These are phyloP conservation scores for Triangularia setosa DNA, from an alignment of 2,329 filamentous ascomycete genomes.

Conservation along the genomic window DNA sequence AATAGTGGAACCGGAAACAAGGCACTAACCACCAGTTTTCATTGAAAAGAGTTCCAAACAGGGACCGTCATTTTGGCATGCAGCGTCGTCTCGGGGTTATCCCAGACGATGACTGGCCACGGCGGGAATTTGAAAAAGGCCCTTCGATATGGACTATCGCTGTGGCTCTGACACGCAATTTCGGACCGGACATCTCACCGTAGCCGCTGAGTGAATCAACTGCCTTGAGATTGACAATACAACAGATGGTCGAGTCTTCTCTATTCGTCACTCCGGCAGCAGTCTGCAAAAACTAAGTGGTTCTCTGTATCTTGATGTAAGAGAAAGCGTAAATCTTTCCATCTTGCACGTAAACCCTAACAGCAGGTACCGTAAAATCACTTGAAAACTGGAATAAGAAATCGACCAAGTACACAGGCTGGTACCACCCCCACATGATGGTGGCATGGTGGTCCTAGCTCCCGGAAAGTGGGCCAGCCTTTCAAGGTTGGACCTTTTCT, in stretches of 20 bases:
- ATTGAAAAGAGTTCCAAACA: background rate
- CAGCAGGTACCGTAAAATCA: no score
- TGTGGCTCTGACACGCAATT: no score
- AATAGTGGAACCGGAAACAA: background rate
- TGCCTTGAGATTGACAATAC: background rate
- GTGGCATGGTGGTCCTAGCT: background rate
- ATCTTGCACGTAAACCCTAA: no score
- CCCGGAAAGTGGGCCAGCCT: background rate
- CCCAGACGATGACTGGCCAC: background rate
- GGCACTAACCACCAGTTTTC: background rate
- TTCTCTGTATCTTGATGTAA: no score
- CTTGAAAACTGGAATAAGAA: no score
- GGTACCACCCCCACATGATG: background rate
- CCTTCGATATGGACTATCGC: background rate
- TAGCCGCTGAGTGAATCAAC: background rate
- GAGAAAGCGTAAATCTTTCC: no score
- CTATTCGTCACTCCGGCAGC: no score
- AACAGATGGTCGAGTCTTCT: no score
- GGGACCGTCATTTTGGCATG: conserved; percentile 3
- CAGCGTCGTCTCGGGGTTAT: conserved; percentile 1
- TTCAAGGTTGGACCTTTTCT: background rate
- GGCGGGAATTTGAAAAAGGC: background rate
- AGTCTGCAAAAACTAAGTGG: no score
- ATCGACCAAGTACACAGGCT: no score
- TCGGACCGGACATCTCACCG: background rate